phyloP scores from a whole-genome alignment of 2,329 filamentous ascomycete genomes.

The Pseudogymnoascus sp. region DNA sequence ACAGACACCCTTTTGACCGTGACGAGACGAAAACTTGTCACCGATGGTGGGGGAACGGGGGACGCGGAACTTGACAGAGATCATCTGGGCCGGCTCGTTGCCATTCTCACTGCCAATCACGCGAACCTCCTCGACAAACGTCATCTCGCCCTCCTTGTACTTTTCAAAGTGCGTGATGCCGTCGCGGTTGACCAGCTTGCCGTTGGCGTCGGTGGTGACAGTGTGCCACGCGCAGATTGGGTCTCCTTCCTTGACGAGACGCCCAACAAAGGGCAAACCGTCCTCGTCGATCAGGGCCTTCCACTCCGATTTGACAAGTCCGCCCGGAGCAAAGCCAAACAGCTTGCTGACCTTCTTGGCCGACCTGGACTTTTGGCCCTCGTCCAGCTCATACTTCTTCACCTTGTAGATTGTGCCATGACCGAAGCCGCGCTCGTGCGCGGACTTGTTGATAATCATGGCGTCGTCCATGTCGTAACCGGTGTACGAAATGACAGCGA shows the following conservation, averaged over 20 bases:
- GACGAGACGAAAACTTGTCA: conserved; percentile 97
- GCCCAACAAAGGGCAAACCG: conserved; percentile 75
- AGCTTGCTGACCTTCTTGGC: conserved; percentile 67
- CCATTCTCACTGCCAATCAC: conserved; percentile 80
- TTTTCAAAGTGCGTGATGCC: conserved; percentile 80
- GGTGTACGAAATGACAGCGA: conserved; percentile 97
- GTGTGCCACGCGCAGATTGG: conserved; percentile 84
- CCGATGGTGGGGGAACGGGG: conserved; percentile 88
- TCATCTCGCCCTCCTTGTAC: conserved; percentile 87
- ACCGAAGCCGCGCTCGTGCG: conserved; percentile 91
- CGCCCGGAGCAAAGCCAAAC: conserved; percentile 82
- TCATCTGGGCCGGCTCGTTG: conserved; percentile 72
- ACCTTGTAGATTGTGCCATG: conserved; percentile 97
- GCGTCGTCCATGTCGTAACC: conserved; percentile 99
- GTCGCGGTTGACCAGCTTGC: conserved; percentile 76
- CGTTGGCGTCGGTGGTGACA: conserved; percentile 71
- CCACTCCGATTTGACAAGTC: conserved; percentile 61
- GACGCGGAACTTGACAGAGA: conserved; percentile 89
- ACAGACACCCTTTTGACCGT: conserved; percentile 95
- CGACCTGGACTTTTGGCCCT: conserved; percentile 57
- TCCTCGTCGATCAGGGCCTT: conserved; percentile 75
- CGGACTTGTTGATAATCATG: conserved; percentile 98
- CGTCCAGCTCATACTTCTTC: conserved; percentile 80
- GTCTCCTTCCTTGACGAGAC: conserved; percentile 70
- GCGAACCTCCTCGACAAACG: conserved; percentile 87